phyloP scores from a whole-genome alignment of 352 stramenopile genomes.

The Phytophthora pini region DNA sequence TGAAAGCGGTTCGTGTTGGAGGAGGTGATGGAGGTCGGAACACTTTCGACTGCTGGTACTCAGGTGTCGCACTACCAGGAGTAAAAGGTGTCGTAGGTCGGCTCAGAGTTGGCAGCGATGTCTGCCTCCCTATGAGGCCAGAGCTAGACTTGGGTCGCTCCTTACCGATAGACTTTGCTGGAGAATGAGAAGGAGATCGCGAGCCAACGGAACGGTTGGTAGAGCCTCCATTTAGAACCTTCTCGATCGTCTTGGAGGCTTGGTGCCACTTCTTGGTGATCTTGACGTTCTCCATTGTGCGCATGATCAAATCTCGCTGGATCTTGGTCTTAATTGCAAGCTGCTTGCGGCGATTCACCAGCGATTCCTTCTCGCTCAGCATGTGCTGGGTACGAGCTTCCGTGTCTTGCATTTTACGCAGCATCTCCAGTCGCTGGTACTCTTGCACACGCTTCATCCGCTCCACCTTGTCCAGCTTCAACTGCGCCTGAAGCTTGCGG shows the following conservation, averaged over 20 bases:
- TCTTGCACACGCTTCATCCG: constrained; percentile 92
- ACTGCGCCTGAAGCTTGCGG: constrained; percentile 14
- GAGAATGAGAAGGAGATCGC: constrained; percentile 51
- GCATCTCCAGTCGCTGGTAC: constrained; percentile 91
- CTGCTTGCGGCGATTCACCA: constrained; percentile 82
- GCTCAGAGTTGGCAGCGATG: constrained; percentile 47
- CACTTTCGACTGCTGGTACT: constrained; percentile 44
- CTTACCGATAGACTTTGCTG: constrained; percentile 36
- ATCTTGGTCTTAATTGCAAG: constrained; percentile 87
- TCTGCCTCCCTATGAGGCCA: constrained; percentile 44
- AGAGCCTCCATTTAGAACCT: constrained; percentile 60
- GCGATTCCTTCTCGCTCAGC: constrained; percentile 81
- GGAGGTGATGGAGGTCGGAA: constrained; percentile 69
- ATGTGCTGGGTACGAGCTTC: constrained; percentile 85
- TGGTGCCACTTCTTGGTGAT: constrained; percentile 90
- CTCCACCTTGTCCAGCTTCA: constrained; percentile 87
- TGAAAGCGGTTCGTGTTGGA: constrained; percentile 74
- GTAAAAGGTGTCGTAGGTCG: constrained; percentile 30
- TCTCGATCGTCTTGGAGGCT: constrained; percentile 79
- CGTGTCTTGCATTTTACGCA: constrained; percentile 87
- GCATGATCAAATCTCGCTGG: constrained; percentile 88
- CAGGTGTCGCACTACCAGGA: constrained; percentile 1
- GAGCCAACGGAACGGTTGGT: constrained; percentile 36
- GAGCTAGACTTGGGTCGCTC: constrained; percentile 68
- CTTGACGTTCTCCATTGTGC: constrained; percentile 90